Evolutionary conservation across 768 basidiomycete species (phyloP).

Genomic region (Mycena amicta): DNA sequence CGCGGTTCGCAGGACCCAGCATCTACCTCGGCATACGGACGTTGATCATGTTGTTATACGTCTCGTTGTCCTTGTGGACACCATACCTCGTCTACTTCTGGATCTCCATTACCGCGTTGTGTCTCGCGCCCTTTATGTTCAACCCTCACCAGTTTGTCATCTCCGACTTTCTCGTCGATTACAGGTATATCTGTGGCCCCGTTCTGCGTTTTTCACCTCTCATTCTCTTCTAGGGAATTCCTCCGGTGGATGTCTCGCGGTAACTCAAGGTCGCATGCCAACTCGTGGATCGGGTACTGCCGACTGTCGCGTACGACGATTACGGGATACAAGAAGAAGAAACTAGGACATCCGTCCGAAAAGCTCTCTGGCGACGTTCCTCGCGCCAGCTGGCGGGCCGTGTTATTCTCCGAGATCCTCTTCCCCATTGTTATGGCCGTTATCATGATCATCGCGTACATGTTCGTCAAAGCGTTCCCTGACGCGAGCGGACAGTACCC

Average conservation of each 20-base stretch:
- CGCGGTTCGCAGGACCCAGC: slow-evolving; percentile 97
- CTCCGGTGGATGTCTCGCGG: slow-evolving; percentile 99
- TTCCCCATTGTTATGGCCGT: slow-evolving; percentile 85
- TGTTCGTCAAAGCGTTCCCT: slow-evolving; percentile 91
- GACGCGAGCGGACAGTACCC: slow-evolving; percentile 58
- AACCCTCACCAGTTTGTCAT: slow-evolving; percentile 99
- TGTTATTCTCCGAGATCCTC: slow-evolving; percentile 83
- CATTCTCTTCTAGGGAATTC: slow-evolving; percentile 59
- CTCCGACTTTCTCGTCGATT: slow-evolving; percentile 96
- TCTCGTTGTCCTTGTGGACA: slow-evolving; percentile 90
- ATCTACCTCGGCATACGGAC: slow-evolving; percentile 98
- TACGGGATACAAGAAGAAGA: slow-evolving; percentile 99
- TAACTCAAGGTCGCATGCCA: slow-evolving; percentile 95
- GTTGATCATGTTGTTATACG: slow-evolving; percentile 88
- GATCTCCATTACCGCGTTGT: slow-evolving; percentile 90
- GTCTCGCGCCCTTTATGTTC: slow-evolving; percentile 96
- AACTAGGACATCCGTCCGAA: slow-evolving; percentile 94
- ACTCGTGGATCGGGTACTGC: slow-evolving; percentile 99
- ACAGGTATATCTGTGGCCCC: slow-evolving; percentile 40
- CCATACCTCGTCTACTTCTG: slow-evolving; percentile 97
- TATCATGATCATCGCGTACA: slow-evolving; percentile 85
- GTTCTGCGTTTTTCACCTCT: not conserved
- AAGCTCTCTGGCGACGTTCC: slow-evolving; percentile 96
- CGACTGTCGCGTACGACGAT: slow-evolving; percentile 97
- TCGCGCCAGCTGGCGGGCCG: slow-evolving; percentile 91